Percentiles rank a stretch among this genome's conserved stretches.
Conservation (phyloP, 2,329 filamentous ascomycete species). For the Penicillium sp. region DNA sequence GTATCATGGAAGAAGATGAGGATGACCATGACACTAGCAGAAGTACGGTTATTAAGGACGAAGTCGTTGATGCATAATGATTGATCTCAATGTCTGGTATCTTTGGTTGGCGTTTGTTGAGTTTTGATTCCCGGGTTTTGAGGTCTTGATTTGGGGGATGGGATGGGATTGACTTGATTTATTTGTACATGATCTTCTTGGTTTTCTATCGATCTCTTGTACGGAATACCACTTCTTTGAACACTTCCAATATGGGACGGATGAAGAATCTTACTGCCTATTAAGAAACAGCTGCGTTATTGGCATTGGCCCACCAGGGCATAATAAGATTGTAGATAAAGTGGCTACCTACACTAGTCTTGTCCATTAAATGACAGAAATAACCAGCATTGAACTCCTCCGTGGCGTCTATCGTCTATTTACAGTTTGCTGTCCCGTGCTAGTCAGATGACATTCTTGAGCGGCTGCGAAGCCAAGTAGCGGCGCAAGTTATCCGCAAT, state of each 20-base stretch:
- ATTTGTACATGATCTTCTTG: slow-evolving; percentile 13
- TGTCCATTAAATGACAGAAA: not conserved
- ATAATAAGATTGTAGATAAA: no score
- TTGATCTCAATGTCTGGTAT: slow-evolving; percentile 8
- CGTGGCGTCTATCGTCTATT: slow-evolving; percentile 4
- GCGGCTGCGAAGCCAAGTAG: slow-evolving; percentile 59
- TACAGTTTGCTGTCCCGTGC: not conserved
- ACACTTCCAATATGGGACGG: not conserved
- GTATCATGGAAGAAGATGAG: slow-evolving; percentile 42
- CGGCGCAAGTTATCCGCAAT: slow-evolving; percentile 63
- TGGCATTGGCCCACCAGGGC: no score
- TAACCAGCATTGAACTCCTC: not conserved
- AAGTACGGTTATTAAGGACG: slow-evolving; percentile 35
- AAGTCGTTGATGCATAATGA: slow-evolving; percentile 31
- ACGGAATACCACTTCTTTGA: not conserved
- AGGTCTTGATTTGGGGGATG: slow-evolving; percentile 1
- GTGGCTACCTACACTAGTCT: no score
- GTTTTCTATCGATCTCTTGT: not conserved
- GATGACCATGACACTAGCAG: slow-evolving; percentile 35
- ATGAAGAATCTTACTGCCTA: no score
- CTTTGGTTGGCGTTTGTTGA: slow-evolving; percentile 17
- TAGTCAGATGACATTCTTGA: slow-evolving; percentile 56
- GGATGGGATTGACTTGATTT: not conserved
- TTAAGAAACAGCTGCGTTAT: no score
- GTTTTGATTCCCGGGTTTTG: slow-evolving; percentile 3